phyloP scores from a whole-genome alignment of 75 land plant genomes.

The Pinus albicaulis region DNA sequence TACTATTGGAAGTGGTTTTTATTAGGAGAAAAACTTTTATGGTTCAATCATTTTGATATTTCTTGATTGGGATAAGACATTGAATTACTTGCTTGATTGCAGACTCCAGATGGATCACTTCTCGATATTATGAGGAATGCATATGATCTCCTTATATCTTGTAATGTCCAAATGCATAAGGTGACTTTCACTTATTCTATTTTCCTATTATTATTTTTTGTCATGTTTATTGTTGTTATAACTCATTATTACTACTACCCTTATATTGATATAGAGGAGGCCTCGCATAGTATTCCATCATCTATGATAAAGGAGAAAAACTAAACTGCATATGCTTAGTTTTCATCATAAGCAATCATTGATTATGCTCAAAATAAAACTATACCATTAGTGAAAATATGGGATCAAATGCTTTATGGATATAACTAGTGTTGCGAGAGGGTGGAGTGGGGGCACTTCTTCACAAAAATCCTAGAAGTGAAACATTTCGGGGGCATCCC shows the following conservation, averaged over 20 bases:
- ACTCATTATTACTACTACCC: not conserved
- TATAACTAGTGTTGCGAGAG: no score
- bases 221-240: not conserved
- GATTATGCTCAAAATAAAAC: no score
- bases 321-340: no score
- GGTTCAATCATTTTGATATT: constrained; percentile 5
- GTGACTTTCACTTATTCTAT: constrained; percentile 27
- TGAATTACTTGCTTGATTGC: constrained; percentile 16
- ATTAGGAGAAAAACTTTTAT: not conserved
- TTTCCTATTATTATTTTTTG: no score
- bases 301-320: no score
- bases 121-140: constrained; percentile 92
- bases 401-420: no score
- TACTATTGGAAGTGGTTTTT: not conserved
- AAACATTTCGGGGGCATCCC: no score
- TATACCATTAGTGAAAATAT: no score
- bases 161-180: constrained; percentile 69
- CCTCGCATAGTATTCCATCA: not conserved
- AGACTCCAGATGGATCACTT: constrained; percentile 98
- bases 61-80: not conserved
- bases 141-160: constrained; percentile 66
- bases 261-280: not conserved
- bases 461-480: no score
- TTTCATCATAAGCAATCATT: no score
- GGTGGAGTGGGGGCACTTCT: no score